Evolutionary conservation across 2,329 filamentous ascomycete genomes (phyloP), one percentile per base, ranked within the genome.

Genomic region (Sordariomycetes sp.): DNA sequence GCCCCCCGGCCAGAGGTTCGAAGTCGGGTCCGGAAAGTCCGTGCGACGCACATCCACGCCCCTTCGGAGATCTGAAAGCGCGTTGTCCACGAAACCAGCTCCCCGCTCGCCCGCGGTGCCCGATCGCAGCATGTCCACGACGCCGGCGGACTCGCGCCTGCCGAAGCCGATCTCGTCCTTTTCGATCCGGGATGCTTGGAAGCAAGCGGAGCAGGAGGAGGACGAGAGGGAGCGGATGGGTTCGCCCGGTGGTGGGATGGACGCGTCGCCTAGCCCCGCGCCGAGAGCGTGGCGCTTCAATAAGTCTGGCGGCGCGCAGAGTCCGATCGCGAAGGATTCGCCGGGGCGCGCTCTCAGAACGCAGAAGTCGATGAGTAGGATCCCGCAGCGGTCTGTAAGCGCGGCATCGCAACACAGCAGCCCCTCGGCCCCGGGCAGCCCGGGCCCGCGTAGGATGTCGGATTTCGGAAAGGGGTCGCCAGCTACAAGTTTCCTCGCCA

Each of bases 221-320:
- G 64, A 64, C 6, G 62, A 52, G n/a, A 54, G 20, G 28, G 32
- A 54, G 34, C 34, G 36, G 3, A 13, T 35, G 24, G 34, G 57
- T 12, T 59, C 63, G 15, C 58, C 61, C 12, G 52, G 57, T n/a
- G 61, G 65, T n/a, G 61, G 65, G 32, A 59, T 62, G 64, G 72
- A 74, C 59, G 76, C 71, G 20, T 79, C 76, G 1, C 77, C 77
- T 1, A 80, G 77, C 57, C 77, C 77, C 0, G 77, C 77, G 1
- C 77, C 77, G 1, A 68, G 77, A 35, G 63, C 68, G 8, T 75
- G 74, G 71, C 71, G 73, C 13, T 63, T 66, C 20, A 66, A 62
- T 53, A 67, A 65, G 1, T 64, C 65, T 0, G 67, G 70, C 20
- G 63, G 63, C 58, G 56, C 63, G 17, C 57, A 68, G 15, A 64